Conservation (phyloP, 495 filamentous ascomycete genomes). For the Talaromyces adpressus region DNA sequence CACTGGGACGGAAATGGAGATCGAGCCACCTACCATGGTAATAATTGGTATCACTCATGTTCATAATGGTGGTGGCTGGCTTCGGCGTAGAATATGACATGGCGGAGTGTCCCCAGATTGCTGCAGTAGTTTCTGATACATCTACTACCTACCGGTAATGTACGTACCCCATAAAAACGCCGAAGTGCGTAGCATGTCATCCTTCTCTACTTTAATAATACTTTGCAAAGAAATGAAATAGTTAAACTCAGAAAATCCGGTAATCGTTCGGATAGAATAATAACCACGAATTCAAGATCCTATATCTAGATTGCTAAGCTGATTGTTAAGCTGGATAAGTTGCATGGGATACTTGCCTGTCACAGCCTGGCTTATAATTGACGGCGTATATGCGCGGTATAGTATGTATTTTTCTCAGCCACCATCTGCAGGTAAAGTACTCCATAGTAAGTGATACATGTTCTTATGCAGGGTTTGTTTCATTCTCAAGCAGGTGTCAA, state of each 20-base stretch:
- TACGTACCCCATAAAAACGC: not conserved
- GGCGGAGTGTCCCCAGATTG: not conserved
- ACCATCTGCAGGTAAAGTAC: not conserved
- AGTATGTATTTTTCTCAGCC: not conserved
- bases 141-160: not conserved
- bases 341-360: not conserved
- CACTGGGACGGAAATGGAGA: not conserved
- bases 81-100: not conserved
- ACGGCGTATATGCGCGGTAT: not conserved
- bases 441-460: not conserved
- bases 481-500: not conserved
- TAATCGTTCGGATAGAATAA: too few species aligned
- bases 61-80: not conserved
- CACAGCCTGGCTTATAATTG: not conserved
- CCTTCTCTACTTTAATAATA: not conserved
- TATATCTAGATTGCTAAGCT: too few species aligned
- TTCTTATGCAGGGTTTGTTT: not conserved
- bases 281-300: too few species aligned
- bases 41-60: not conserved
- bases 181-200: not conserved
- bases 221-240: not conserved
- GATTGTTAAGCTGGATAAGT: not conserved
- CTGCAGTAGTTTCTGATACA: not conserved
- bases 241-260: too few species aligned
- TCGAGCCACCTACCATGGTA: not conserved